Conservation (phyloP, 805 yeast genomes). For the Zygotorulaspora sp. region DNA sequence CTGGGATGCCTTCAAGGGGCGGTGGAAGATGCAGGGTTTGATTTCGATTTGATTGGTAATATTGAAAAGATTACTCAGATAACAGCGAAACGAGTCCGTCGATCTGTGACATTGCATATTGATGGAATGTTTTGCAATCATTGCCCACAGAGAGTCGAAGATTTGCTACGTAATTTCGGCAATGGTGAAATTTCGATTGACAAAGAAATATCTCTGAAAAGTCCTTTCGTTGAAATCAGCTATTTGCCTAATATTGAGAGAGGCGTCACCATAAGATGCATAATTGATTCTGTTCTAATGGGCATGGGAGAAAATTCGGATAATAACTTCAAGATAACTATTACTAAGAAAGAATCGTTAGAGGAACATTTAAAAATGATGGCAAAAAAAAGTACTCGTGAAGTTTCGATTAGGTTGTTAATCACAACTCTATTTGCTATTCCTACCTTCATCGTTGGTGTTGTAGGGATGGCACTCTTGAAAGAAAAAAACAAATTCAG, state of each 20-base stretch:
- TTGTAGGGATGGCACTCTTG: constrained; percentile 63
- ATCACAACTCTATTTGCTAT: constrained; percentile 53
- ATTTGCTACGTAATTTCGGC: constrained; percentile 49
- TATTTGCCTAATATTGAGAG: constrained; percentile 48
- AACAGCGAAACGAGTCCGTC: constrained; percentile 44
- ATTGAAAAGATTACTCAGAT: constrained; percentile 43
- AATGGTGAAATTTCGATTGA: constrained; percentile 48
- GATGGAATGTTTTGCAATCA: constrained; percentile 52
- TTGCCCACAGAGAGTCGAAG: constrained; percentile 57
- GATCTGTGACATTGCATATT: constrained; percentile 49
- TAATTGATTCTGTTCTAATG: constrained; percentile 46
- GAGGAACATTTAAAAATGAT: constrained; percentile 58
- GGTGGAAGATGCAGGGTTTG: constrained; percentile 66
- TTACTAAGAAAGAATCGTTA: constrained; percentile 51
- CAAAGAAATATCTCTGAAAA: constrained; percentile 49
- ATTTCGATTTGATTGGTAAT: constrained; percentile 45
- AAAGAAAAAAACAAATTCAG: constrained; percentile 41
- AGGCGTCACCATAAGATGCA: constrained; percentile 49
- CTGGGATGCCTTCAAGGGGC: constrained; percentile 44
- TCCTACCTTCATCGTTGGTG: constrained; percentile 64
- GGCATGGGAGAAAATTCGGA: constrained; percentile 33
- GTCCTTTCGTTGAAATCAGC: constrained; percentile 59
- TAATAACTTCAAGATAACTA: constrained; percentile 44
- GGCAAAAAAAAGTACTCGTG: constrained; percentile 45
- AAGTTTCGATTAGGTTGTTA: constrained; percentile 44